Percentiles rank a stretch among this genome's conserved stretches.
Evolutionary conservation across 805 yeast genomes (phyloP).

Genomic region (Spathaspora passalidarum): DNA sequence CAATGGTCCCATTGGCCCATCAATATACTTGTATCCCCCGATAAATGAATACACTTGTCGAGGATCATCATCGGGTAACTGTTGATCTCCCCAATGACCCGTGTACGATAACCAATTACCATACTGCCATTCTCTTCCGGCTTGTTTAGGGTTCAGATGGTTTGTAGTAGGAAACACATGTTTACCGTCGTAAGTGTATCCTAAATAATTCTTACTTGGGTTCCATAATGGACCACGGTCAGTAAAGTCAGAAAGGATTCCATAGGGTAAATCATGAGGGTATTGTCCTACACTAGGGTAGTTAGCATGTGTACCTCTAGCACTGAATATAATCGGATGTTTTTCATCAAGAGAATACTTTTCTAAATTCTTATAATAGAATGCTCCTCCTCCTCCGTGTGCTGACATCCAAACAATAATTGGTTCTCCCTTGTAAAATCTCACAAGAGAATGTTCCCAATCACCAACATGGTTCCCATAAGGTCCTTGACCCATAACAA

Average conservation of each 20-base stretch:
- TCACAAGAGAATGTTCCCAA: conserved; percentile 92
- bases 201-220: conserved; percentile 76
- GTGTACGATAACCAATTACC: conserved; percentile 76
- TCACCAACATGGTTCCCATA: conserved; percentile 97
- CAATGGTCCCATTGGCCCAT: conserved; percentile 92
- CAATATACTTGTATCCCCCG: conserved; percentile 81
- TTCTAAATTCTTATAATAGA: conserved; percentile 72
- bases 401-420: conserved; percentile 94
- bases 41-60: conserved; percentile 86
- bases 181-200: conserved; percentile 73
- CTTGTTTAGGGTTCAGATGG: conserved; percentile 42
- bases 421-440: conserved; percentile 81
- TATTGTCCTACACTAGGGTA: conserved; percentile 96
- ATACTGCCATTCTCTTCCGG: conserved; percentile 50
- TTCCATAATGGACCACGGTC: conserved; percentile 97
- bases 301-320: conserved; percentile 96
- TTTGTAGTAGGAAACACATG: conserved; percentile 39
- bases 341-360: conserved; percentile 43
- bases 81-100: conserved; percentile 92
- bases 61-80: conserved; percentile 61
- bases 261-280: conserved; percentile 91
- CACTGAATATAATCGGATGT: conserved; percentile 79
- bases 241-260: conserved; percentile 86
- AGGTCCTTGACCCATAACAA: conserved; percentile 96
- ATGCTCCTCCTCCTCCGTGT: conserved; percentile 96